Evolutionary conservation across 805 yeast genomes (phyloP).

Genomic region (Ogataea nakhonphanomensis): DNA sequence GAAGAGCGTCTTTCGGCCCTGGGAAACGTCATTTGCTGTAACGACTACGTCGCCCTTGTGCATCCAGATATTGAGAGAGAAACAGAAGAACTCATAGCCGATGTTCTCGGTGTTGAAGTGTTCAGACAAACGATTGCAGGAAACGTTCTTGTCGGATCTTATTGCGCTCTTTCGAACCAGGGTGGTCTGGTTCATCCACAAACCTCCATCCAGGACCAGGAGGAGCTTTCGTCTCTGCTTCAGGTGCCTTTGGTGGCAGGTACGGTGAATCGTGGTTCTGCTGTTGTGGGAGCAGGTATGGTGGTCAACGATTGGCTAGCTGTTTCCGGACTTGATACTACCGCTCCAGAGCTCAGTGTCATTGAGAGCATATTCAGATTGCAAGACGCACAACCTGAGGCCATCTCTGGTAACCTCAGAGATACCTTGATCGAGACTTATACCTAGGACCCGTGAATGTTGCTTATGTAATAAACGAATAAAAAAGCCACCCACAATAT

Average conservation of each 20-base stretch:
- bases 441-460: constrained; percentile 41
- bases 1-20: constrained; percentile 96
- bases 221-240: constrained; percentile 88
- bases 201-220: constrained; percentile 96
- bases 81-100: constrained; percentile 97
- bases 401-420: constrained; percentile 80
- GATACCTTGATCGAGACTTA: constrained; percentile 92
- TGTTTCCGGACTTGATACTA: constrained; percentile 94
- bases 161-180: constrained; percentile 91
- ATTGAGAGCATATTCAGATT: constrained; percentile 93
- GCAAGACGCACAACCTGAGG: constrained; percentile 87
- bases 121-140: constrained; percentile 99
- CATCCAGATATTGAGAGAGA: constrained; percentile 99
- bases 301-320: constrained; percentile 98
- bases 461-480: constrained; percentile 7
- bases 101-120: constrained; percentile 97
- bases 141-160: constrained; percentile 94
- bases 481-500: not conserved
- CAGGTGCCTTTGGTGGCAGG: constrained; percentile 99
- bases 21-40: constrained; percentile 97
- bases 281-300: constrained; percentile 98
- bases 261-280: constrained; percentile 94
- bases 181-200: constrained; percentile 99
- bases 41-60: constrained; percentile 97
- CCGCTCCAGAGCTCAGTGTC: constrained; percentile 97